Evolutionary conservation across 495 filamentous ascomycete genomes (phyloP).

Genomic region (Hyaloscypha finlandica): DNA sequence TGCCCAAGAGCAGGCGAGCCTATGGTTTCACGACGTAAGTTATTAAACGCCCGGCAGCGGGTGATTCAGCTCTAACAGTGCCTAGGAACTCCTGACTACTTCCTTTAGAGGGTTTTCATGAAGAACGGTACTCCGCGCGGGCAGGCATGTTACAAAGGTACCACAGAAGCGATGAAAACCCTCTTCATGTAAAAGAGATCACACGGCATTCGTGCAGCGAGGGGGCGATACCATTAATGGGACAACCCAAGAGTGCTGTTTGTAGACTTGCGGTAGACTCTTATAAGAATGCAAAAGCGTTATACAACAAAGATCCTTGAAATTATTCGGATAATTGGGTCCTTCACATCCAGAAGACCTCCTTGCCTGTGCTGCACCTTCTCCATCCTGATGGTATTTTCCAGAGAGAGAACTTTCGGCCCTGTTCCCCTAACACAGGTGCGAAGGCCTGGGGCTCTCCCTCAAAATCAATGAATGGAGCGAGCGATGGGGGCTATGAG

Average conservation of each 20-base stretch:
- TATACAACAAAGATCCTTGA: constrained; percentile 6
- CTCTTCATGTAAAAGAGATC: constrained; percentile 26
- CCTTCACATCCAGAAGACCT: neutral
- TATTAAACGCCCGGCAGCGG: constrained; percentile 6
- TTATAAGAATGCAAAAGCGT: constrained; percentile 32
- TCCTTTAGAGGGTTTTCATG: constrained; percentile 65
- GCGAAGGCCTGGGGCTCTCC: too few relatives aligned
- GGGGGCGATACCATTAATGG: neutral
- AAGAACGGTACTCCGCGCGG: constrained; percentile 2
- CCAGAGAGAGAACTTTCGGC: too few relatives aligned
- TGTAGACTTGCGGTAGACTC: constrained; percentile 32
- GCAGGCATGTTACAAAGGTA: constrained; percentile 7
- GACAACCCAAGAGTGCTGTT: constrained; percentile 6
- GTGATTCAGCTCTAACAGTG: constrained; percentile 11
- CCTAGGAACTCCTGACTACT: constrained; percentile 91
- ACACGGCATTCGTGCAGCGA: constrained; percentile 5
- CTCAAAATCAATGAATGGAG: too few relatives aligned
- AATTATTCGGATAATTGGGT: too few relatives aligned
- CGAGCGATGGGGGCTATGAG: too few relatives aligned
- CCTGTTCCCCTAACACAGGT: too few relatives aligned
- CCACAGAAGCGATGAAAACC: constrained; percentile 27
- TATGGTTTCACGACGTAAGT: constrained; percentile 91
- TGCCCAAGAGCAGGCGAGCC: constrained; percentile 96
- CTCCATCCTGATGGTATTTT: too few relatives aligned
- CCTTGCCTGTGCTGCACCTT: too few relatives aligned